Percentiles rank a stretch among this genome's conserved stretches.
Conservation (phyloP, 1,284 basidiomycete genomes). For the Malassezia restricta region DNA sequence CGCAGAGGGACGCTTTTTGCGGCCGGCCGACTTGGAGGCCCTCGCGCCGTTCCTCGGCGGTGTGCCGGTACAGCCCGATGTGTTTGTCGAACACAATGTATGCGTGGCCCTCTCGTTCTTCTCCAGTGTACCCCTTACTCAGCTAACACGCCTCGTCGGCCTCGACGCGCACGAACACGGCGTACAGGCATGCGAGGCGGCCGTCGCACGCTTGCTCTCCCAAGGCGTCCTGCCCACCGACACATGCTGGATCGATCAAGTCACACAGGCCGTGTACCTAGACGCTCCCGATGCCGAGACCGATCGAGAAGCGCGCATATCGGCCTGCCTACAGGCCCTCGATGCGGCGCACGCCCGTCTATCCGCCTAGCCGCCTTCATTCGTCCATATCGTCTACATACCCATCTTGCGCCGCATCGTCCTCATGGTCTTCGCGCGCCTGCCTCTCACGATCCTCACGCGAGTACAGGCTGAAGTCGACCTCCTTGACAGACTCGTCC, state of each 20-base stretch:
- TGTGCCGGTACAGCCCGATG: background rate
- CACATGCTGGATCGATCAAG: slow-evolving; percentile 2
- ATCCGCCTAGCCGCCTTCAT: slow-evolving; percentile 10
- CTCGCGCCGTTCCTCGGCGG: background rate
- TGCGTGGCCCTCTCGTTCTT: background rate
- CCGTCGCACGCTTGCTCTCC: background rate
- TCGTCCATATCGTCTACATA: slow-evolving; percentile 24
- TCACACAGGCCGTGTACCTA: background rate
- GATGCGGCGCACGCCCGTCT: slow-evolving; percentile 3
- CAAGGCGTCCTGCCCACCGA: background rate
- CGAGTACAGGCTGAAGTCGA: slow-evolving; percentile 36
- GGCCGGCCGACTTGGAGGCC: background rate
- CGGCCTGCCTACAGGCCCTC: background rate
- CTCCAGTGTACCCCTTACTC: background rate
- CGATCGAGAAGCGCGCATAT: background rate
- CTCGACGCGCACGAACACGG: slow-evolving; percentile 48
- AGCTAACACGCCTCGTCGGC: background rate
- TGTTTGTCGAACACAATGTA: background rate
- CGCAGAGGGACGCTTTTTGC: slow-evolving; percentile 6
- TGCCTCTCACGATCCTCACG: slow-evolving; percentile 32
- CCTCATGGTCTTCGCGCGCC: slow-evolving; percentile 23
- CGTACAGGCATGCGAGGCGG: slow-evolving; percentile 42
- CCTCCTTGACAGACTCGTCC: slow-evolving; percentile 32
- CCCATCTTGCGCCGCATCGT: slow-evolving; percentile 14
- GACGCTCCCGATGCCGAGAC: background rate